phyloP scores from a whole-genome alignment of 1,284 basidiomycete species.

The Rhodotorula sp. region DNA sequence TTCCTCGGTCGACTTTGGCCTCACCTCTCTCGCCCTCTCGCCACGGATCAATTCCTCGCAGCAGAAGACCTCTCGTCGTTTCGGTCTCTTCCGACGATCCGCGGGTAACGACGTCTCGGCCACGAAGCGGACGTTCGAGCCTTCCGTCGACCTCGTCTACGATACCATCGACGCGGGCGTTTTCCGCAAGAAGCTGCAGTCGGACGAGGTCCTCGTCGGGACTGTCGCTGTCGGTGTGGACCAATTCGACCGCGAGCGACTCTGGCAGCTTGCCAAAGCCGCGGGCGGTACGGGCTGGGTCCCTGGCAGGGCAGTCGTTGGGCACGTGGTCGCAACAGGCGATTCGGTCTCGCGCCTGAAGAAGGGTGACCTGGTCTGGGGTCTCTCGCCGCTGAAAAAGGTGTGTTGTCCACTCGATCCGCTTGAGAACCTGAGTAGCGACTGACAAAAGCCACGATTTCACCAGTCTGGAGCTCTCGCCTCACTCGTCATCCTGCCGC shows the following conservation, averaged over 20 bases:
- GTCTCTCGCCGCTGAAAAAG: constrained; percentile 49
- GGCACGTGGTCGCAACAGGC: constrained; percentile 51
- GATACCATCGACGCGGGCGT: constrained; percentile 14
- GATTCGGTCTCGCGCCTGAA: constrained; percentile 38
- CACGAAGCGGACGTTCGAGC: constrained; percentile 12
- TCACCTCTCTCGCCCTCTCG: constrained; percentile 23
- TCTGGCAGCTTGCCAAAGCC: constrained; percentile 39
- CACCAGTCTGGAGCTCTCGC: constrained; percentile 50
- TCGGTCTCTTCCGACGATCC: constrained; percentile 26
- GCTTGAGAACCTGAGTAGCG: background rate
- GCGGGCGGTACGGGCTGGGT: constrained; percentile 48
- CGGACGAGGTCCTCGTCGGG: constrained; percentile 50
- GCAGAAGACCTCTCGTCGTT: constrained; percentile 25
- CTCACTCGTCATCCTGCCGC: constrained; percentile 48
- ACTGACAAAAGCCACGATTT: background rate
- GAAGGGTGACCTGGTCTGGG: constrained; percentile 53
- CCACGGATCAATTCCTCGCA: constrained; percentile 18
- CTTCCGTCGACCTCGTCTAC: constrained; percentile 27
- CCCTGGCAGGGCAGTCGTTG: constrained; percentile 52
- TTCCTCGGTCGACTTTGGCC: background rate
- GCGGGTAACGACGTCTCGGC: background rate
- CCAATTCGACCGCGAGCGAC: constrained; percentile 47
- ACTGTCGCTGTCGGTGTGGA: constrained; percentile 52
- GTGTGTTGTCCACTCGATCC: constrained; percentile 16
- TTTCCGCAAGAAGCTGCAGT: constrained; percentile 47